Conservation (phyloP, 306 rosid species). For the Ochetophila trinervis region DNA sequence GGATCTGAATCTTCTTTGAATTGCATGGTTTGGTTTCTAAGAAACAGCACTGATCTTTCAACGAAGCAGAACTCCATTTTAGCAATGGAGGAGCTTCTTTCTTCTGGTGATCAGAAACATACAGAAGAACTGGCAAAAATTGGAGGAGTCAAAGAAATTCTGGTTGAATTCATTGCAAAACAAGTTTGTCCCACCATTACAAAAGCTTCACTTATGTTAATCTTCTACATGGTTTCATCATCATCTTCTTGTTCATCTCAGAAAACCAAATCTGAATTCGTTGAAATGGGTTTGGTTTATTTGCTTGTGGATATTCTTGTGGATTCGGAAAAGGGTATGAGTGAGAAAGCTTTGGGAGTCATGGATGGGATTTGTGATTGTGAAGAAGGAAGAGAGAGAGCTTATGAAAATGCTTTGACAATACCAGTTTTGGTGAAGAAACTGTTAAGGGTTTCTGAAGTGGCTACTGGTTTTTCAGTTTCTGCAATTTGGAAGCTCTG, state of each 20-base stretch:
- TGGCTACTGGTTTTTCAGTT: conserved; percentile 52
- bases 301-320: conserved; percentile 28
- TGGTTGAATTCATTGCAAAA: conserved; percentile 33
- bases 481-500: conserved; percentile 59
- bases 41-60: conserved; percentile 33
- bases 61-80: conserved; percentile 28
- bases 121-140: conserved; percentile 9
- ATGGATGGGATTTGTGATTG: conserved; percentile 38
- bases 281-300: conserved; percentile 30
- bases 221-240: conserved; percentile 23
- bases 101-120: conserved; percentile 14
- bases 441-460: conserved; percentile 51
- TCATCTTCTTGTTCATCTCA: not conserved
- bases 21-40: conserved; percentile 37
- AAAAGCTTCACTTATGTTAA: conserved; percentile 33
- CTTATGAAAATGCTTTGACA: conserved; percentile 45
- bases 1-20: conserved; percentile 30
- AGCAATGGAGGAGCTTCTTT: conserved; percentile 31
- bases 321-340: conserved; percentile 32
- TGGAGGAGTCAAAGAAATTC: conserved; percentile 33
- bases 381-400: conserved; percentile 48
- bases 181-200: conserved; percentile 36
- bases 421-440: conserved; percentile 73
- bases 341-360: conserved; percentile 41
- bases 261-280: conserved; percentile 6